Evolutionary conservation across 495 filamentous ascomycete species (phyloP).

Genomic region (Pseudevernia furfuracea): DNA sequence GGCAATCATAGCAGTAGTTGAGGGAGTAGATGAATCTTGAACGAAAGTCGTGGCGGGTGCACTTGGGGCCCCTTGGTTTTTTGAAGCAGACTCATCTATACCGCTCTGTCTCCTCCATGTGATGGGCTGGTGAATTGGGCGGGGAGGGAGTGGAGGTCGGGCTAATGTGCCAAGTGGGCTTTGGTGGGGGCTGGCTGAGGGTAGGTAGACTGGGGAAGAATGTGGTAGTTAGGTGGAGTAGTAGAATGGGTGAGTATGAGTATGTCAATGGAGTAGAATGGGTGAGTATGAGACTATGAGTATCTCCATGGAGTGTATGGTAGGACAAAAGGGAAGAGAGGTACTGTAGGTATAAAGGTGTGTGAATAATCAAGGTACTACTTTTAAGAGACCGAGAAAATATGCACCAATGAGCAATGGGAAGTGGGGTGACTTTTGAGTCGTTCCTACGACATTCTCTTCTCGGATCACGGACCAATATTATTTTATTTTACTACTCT

Average conservation of each 20-base stretch:
- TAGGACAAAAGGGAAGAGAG: no score
- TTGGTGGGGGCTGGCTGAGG: background rate
- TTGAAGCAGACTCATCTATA: conserved; percentile 17
- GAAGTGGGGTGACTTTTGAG: background rate
- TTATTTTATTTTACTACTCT: no score
- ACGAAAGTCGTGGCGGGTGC: background rate
- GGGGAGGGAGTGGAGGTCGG: background rate
- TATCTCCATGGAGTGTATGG: no score
- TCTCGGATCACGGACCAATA: background rate
- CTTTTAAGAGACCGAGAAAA: no score
- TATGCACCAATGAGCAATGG: background rate
- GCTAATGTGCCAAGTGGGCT: background rate
- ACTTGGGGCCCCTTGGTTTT: conserved; percentile 10
- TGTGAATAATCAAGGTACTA: no score
- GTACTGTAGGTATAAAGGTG: no score
- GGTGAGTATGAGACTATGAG: no score
- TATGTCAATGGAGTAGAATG: no score
- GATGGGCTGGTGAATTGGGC: background rate
- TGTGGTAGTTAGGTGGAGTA: background rate
- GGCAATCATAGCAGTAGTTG: conserved; percentile 8
- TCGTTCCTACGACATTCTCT: background rate
- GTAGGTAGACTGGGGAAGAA: background rate
- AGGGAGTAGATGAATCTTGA: conserved; percentile 1
- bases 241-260: no score
- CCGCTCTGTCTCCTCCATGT: conserved; percentile 14